These are phyloP conservation scores for Agaricales sp. DNA, from an alignment of 1,284 basidiomycete species.

Conservation along the genomic window DNA sequence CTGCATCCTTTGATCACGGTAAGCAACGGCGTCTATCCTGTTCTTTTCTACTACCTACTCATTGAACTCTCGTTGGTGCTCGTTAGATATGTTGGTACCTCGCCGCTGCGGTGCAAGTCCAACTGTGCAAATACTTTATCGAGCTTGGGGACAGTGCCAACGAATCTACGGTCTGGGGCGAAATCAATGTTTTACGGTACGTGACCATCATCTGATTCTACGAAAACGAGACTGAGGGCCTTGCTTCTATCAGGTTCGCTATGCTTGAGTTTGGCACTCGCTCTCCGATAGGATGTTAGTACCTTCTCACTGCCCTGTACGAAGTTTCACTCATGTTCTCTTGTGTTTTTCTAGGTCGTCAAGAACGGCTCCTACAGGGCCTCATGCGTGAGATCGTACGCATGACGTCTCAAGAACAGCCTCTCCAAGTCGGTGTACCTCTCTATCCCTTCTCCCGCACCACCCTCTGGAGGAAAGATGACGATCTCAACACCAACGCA, in stretches of 20 bases:
- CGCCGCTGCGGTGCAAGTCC: slow-evolving; percentile 73
- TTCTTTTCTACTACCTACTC: no score
- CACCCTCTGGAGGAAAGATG: slow-evolving; percentile 46
- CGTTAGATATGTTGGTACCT: slow-evolving; percentile 79
- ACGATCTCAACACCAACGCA: no score
- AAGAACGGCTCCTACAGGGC: slow-evolving; percentile 71
- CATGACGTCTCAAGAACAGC: slow-evolving; percentile 66
- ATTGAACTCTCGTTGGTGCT: slow-evolving; percentile 8
- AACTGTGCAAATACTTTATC: slow-evolving; percentile 75
- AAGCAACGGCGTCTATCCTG: no score
- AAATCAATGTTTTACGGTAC: slow-evolving; percentile 72
- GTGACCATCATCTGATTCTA: no score
- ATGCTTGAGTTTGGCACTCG: slow-evolving; percentile 70
- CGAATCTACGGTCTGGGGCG: slow-evolving; percentile 72
- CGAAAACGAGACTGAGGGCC: not conserved
- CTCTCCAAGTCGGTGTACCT: slow-evolving; percentile 66
- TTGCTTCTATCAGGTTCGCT: slow-evolving; percentile 41
- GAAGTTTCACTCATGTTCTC: slow-evolving; percentile 3
- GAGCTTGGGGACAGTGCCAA: slow-evolving; percentile 58
- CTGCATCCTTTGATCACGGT: slow-evolving; percentile 75
- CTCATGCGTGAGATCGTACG: slow-evolving; percentile 77
- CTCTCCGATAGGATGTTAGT: slow-evolving; percentile 75
- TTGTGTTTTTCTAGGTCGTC: slow-evolving; percentile 44
- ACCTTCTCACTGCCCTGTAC: no score
- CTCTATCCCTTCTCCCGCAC: slow-evolving; percentile 70